Conservation (phyloP, 1,139 yeast species). For the Fermentozyma sake region DNA sequence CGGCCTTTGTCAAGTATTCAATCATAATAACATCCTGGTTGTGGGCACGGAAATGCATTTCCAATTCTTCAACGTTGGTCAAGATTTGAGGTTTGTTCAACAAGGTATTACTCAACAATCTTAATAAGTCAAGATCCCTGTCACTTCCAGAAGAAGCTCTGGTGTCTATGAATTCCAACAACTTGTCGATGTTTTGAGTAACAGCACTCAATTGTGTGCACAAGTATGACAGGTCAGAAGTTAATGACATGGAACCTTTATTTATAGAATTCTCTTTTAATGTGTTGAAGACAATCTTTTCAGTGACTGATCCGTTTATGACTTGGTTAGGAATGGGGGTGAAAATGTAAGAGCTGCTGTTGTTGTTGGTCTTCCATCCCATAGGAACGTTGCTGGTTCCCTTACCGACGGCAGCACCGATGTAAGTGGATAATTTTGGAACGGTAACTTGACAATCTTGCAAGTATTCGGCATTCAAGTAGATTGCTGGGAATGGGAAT, state of each 20-base stretch:
- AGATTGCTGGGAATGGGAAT: conserved; percentile 74
- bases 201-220: conserved; percentile 55
- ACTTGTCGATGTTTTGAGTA: conserved; percentile 45
- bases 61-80: conserved; percentile 54
- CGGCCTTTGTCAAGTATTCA: conserved; percentile 78
- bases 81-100: conserved; percentile 55
- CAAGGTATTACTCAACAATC: conserved; percentile 61
- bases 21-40: conserved; percentile 81
- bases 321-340: conserved; percentile 73
- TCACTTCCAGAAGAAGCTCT: no score
- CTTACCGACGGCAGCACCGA: conserved; percentile 72
- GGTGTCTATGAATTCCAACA: conserved; percentile 47
- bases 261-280: conserved; percentile 20
- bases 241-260: conserved; percentile 15
- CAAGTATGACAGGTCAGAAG: conserved; percentile 36
- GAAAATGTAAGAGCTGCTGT: conserved; percentile 59
- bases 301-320: conserved; percentile 53
- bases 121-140: conserved; percentile 55
- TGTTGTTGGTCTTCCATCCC: conserved; percentile 41
- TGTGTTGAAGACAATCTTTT: conserved; percentile 51
- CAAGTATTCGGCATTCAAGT: conserved; percentile 54
- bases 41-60: conserved; percentile 63
- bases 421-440: conserved; percentile 59
- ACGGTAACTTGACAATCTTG: conserved; percentile 27
- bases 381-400: conserved; percentile 37